Conservation (phyloP, 176 grass and related monocot genomes). For the Rhynchospora pubera region DNA sequence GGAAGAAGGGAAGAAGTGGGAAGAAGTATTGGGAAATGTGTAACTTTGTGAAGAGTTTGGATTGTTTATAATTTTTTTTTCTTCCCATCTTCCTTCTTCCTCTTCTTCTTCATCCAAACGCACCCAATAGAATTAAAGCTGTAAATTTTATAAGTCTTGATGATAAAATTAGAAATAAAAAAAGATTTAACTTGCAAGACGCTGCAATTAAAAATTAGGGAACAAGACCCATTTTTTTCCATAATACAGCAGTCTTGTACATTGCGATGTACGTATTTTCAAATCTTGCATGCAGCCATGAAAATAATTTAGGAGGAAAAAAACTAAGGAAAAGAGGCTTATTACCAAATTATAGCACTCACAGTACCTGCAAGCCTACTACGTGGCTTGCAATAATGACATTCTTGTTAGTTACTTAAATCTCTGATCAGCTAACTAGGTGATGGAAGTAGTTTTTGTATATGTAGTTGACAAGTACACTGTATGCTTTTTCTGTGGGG, state of each 20-base stretch:
- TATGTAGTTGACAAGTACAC: slow-evolving; percentile 38
- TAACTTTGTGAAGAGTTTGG: no score
- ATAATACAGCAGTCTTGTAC: not conserved
- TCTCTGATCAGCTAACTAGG: slow-evolving; percentile 12
- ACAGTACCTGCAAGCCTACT: not conserved
- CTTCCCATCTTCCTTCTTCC: no score
- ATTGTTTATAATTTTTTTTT: no score
- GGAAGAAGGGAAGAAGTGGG: no score
- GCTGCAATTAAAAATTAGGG: not conserved
- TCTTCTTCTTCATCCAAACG: no score
- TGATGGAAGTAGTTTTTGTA: slow-evolving; percentile 43
- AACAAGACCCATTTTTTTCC: not conserved
- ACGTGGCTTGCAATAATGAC: not conserved
- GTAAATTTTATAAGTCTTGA: no score
- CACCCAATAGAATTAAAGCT: no score
- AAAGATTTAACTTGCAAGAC: not conserved
- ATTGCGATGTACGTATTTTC: not conserved
- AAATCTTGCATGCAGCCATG: not conserved
- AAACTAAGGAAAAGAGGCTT: not conserved
- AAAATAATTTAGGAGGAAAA: not conserved
- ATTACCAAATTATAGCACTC: not conserved
- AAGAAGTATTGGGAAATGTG: no score
- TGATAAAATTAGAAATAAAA: not conserved
- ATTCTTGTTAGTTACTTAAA: not conserved
- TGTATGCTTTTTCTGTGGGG: slow-evolving; percentile 67